Conservation (phyloP, 805 yeast species). For the Monosporozyma aerobia region DNA sequence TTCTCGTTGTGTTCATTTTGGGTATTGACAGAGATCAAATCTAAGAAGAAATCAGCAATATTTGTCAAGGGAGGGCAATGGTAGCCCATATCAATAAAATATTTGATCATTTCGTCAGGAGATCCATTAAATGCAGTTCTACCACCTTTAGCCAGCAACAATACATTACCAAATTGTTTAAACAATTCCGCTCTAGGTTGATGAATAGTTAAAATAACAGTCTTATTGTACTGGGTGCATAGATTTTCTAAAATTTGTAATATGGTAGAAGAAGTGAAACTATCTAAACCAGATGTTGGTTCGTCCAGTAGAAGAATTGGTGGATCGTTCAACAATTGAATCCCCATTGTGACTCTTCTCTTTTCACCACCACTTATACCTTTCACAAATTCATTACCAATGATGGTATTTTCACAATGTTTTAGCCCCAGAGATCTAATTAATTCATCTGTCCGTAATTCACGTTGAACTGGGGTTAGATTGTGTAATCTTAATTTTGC, state of each 20-base stretch:
- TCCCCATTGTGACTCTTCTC: conserved; percentile 72
- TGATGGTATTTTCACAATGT: conserved; percentile 69
- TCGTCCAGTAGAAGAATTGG: conserved; percentile 69
- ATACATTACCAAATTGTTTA: conserved; percentile 56
- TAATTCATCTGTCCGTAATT: conserved; percentile 42
- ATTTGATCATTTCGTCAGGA: conserved; percentile 35
- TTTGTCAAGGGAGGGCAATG: conserved; percentile 53
- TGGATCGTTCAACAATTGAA: conserved; percentile 66
- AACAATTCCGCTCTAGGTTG: conserved; percentile 71
- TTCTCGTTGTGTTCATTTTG: conserved; percentile 37
- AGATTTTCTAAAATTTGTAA: conserved; percentile 49
- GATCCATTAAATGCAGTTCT: conserved; percentile 58
- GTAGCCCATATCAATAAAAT: conserved; percentile 43
- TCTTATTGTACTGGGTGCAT: conserved; percentile 46
- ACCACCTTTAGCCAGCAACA: conserved; percentile 68
- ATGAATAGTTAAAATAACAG: conserved; percentile 70
- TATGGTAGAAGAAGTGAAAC: conserved; percentile 66
- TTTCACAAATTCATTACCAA: conserved; percentile 50
- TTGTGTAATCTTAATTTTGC: conserved; percentile 57
- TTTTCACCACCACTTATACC: conserved; percentile 89
- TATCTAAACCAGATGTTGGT: conserved; percentile 83
- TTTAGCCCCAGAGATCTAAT: conserved; percentile 58
- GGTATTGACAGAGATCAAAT: conserved; percentile 51
- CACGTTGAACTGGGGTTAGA: conserved; percentile 36
- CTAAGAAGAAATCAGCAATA: conserved; percentile 68